phyloP scores from a whole-genome alignment of 768 basidiomycete genomes.

The Amylocystis lapponica region DNA sequence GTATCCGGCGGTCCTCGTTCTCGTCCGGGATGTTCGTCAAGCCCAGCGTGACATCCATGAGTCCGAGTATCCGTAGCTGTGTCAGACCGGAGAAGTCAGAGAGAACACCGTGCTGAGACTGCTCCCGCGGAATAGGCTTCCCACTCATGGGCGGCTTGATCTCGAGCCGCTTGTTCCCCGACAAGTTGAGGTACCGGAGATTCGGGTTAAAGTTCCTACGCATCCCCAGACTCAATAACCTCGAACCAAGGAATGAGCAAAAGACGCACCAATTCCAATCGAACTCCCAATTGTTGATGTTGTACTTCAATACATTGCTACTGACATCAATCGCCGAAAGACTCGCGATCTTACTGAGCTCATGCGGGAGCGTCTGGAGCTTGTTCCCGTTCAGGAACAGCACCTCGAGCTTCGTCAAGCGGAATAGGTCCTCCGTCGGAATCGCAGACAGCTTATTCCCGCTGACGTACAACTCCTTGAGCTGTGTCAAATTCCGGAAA shows the following conservation, averaged over 20 bases:
- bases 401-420: slow-evolving; percentile 59
- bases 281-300: slow-evolving; percentile 97
- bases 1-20: slow-evolving; percentile 82
- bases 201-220: slow-evolving; percentile 93
- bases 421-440: slow-evolving; percentile 83
- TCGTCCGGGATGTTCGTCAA: slow-evolving; percentile 70
- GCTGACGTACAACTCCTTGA: slow-evolving; percentile 88
- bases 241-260: not conserved
- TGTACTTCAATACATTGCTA: slow-evolving; percentile 91
- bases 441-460: slow-evolving; percentile 92
- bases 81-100: slow-evolving; percentile 79
- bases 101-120: slow-evolving; percentile 27
- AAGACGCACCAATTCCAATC: slow-evolving; percentile 94
- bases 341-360: slow-evolving; percentile 75
- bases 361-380: slow-evolving; percentile 87
- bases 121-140: slow-evolving; percentile 21
- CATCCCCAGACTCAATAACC: not conserved
- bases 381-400: slow-evolving; percentile 93
- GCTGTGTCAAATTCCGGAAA: slow-evolving; percentile 58
- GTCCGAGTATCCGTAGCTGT: slow-evolving; percentile 83
- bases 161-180: slow-evolving; percentile 93
- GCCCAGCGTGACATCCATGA: slow-evolving; percentile 89
- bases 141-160: slow-evolving; percentile 81
- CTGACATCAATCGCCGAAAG: slow-evolving; percentile 87
- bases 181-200: slow-evolving; percentile 90